Base-by-base conservation (phyloP, 208 protist species). In the Endotrypanum monterogeii region DNA sequence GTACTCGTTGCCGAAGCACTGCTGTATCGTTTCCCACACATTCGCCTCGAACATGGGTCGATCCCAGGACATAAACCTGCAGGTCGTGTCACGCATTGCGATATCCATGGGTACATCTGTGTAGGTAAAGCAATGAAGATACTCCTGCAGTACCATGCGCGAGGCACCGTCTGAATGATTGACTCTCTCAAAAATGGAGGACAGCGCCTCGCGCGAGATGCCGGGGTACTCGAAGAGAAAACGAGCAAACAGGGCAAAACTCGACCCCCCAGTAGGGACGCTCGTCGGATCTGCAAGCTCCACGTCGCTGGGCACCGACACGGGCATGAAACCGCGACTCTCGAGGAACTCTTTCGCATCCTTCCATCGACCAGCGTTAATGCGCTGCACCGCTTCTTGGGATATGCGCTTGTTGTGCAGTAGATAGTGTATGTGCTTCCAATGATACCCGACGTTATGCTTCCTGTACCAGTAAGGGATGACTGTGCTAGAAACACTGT, bases 11-110 rank as follows among this genome's bases (percentile, higher is more conserved):
- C 92, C 92, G 71, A 97, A 97, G 52, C 84, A 78, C 56, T 75
- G 28, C 78, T 95, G 90, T 44, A 97, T 89, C 55, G 86, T 84
- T 67, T 83, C 83, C 90, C 92, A 97, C 50, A 95, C 86, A 72
- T 94, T 85, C 54, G 90, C 89, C 86, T 97, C 92, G 67, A 97
- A 95, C 78, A 91, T 91, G n/a, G 92, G 92, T 1, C 90, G 82
- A 41, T 94, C 89, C 89, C 90, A 97, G 30, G 90, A 95, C 83
- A 97, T 91, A 61, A 97, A 97, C 73, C 86, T 81, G 80, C 90
- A 95, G 9, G 90, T 94, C 14, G 92, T 94, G 83, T 97, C 90
- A 20, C 92, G 88, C 67, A 97, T 74, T 25, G 92, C 92, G 48
- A 94, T 74, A 71, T 97, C 92, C 57, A 97, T 89, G n/a, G 92